Evolutionary conservation across 345 rosid genomes (phyloP).

Genomic region (Syzygium grande): DNA sequence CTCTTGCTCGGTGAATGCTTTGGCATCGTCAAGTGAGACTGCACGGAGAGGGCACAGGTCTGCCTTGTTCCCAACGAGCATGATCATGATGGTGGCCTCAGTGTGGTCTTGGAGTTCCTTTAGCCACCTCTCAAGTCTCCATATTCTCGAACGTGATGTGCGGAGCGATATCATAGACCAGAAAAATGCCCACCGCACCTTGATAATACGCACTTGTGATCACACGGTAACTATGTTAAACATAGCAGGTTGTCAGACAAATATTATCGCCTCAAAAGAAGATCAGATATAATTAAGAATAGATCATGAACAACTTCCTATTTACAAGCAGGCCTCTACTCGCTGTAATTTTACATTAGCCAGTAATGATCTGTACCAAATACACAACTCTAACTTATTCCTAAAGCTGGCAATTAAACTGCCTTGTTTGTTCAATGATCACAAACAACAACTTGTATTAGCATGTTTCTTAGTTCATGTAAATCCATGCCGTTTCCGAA

Average conservation of each 20-base stretch:
- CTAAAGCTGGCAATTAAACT: too few relatives aligned
- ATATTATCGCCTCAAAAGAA: conserved; percentile 26
- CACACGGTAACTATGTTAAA: too few relatives aligned
- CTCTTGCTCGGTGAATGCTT: conserved; percentile 59
- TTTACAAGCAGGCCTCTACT: neutral
- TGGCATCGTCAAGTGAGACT: conserved; percentile 57
- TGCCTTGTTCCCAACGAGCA: conserved; percentile 91
- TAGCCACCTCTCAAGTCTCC: conserved; percentile 81
- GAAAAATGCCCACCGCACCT: conserved; percentile 76
- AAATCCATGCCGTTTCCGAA: too few relatives aligned
- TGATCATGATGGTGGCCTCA: conserved; percentile 69
- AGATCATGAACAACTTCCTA: neutral
- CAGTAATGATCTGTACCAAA: too few relatives aligned
- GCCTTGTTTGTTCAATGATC: too few relatives aligned
- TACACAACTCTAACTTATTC: too few relatives aligned
- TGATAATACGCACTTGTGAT: too few relatives aligned
- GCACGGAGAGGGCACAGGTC: conserved; percentile 80
- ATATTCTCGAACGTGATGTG: conserved; percentile 81
- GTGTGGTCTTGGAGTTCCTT: conserved; percentile 86
- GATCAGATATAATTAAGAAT: too few relatives aligned
- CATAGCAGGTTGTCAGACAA: too few relatives aligned
- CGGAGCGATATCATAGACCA: conserved; percentile 74
- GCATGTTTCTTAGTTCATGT: too few relatives aligned
- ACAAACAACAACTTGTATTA: too few relatives aligned
- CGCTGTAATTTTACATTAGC: neutral